Evolutionary conservation across 352 stramenopile genomes (phyloP).

Genomic region (Phytophthora litchii): DNA sequence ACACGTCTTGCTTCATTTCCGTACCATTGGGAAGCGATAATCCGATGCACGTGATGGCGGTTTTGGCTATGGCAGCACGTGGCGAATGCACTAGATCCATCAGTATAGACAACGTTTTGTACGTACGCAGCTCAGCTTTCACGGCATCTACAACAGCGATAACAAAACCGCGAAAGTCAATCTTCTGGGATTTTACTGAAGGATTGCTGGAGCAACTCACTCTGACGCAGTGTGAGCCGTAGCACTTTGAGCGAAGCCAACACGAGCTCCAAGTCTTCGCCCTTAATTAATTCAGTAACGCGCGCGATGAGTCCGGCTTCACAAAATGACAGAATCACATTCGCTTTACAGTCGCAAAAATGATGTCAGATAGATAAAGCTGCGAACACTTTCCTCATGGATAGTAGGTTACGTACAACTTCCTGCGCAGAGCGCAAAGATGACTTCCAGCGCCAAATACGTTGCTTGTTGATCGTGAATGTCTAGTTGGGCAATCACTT

Average conservation of each 20-base stretch:
- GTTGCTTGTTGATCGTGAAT: constrained; percentile 36
- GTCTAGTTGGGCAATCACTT: constrained; percentile 49
- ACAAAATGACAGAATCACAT: constrained; percentile 51
- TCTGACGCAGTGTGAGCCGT: constrained; percentile 50
- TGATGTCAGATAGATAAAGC: constrained; percentile 1
- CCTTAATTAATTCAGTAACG: constrained; percentile 40
- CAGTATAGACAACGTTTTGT: constrained; percentile 46
- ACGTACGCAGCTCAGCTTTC: constrained; percentile 40
- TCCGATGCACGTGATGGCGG: constrained; percentile 60
- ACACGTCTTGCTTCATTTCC: background rate
- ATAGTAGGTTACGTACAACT: constrained; percentile 40
- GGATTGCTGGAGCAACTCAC: constrained; percentile 28
- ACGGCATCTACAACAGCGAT: constrained; percentile 30
- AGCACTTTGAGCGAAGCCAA: constrained; percentile 60
- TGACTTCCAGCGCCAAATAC: constrained; percentile 56
- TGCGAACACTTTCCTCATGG: background rate
- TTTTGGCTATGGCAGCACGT: constrained; percentile 45
- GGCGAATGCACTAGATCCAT: constrained; percentile 48
- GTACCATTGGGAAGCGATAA: constrained; percentile 62
- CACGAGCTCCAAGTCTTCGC: constrained; percentile 39
- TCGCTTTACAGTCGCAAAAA: constrained; percentile 25
- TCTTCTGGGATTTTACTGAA: background rate
- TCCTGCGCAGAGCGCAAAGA: constrained; percentile 53
- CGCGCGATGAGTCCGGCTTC: constrained; percentile 47
- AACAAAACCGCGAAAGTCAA: background rate